Conservation (phyloP, 768 basidiomycete species). For the Melanogaster broomeanus region DNA sequence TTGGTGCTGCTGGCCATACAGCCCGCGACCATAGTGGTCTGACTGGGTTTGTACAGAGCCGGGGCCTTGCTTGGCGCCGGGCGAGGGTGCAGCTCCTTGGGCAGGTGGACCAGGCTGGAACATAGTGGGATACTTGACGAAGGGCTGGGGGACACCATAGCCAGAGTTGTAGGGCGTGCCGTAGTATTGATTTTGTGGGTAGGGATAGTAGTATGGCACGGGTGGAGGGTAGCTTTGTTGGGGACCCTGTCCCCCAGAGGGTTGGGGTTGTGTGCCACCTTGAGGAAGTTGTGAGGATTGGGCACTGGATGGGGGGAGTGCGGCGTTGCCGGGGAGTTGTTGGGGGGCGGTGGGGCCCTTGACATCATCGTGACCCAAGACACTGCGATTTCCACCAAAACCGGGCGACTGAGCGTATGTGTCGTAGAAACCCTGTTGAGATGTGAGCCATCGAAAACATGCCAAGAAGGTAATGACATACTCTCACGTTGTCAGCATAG, state of each 20-base stretch:
- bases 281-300: slow-evolving; percentile 58
- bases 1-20: slow-evolving; percentile 62
- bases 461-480: slow-evolving; percentile 34
- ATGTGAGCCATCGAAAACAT: slow-evolving; percentile 12
- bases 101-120: slow-evolving; percentile 74
- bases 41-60: slow-evolving; percentile 51
- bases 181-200: slow-evolving; percentile 77
- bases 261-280: slow-evolving; percentile 53
- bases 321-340: slow-evolving; percentile 50
- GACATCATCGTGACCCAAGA: slow-evolving; percentile 73
- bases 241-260: slow-evolving; percentile 60
- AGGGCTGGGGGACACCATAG: slow-evolving; percentile 61
- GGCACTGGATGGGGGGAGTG: slow-evolving; percentile 52
- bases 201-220: slow-evolving; percentile 61
- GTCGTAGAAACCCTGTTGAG: slow-evolving; percentile 71
- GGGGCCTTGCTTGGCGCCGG: slow-evolving; percentile 66
- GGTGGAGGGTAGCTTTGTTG: slow-evolving; percentile 70
- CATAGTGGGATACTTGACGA: slow-evolving; percentile 77
- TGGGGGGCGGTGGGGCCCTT: slow-evolving; percentile 67
- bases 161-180: slow-evolving; percentile 66
- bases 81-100: slow-evolving; percentile 64
- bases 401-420: slow-evolving; percentile 64
- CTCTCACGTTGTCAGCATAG: slow-evolving; percentile 67
- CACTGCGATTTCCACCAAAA: slow-evolving; percentile 61
- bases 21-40: slow-evolving; percentile 61